Evolutionary conservation across 75 land plant species (phyloP).

Genomic region (Cunninghamia lanceolata): DNA sequence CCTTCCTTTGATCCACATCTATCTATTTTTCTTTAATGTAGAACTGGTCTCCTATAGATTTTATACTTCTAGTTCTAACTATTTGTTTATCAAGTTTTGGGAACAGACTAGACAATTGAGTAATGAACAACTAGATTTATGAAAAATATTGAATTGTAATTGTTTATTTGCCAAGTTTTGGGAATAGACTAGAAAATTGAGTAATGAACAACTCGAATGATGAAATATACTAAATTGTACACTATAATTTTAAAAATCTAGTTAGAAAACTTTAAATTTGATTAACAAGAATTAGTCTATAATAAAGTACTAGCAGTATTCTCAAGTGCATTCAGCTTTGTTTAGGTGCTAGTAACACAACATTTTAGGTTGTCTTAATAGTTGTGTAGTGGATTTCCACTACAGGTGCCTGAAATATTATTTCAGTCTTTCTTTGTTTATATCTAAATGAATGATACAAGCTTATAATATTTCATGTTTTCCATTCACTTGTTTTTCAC

Average conservation of each 20-base stretch:
- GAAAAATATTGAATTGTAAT: neutral
- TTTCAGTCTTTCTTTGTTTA: too few species aligned
- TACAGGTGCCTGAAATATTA: too few species aligned
- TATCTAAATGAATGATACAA: too few species aligned
- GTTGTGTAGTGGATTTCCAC: too few species aligned
- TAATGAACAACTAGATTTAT: neutral
- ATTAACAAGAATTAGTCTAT: neutral
- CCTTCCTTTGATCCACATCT: neutral
- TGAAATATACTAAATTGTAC: too few species aligned
- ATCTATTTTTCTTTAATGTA: neutral
- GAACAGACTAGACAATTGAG: neutral
- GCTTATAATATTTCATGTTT: too few species aligned
- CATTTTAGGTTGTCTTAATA: too few species aligned
- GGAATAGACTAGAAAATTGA: too few species aligned
- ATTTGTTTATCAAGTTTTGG: neutral
- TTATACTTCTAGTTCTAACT: neutral
- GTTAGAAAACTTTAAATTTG: neutral
- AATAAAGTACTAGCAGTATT: neutral
- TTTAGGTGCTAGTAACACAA: neutral
- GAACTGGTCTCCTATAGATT: too few species aligned
- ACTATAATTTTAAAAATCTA: neutral
- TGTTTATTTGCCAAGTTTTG: too few species aligned
- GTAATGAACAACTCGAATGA: too few species aligned
- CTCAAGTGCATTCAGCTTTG: neutral
- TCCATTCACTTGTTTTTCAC: too few species aligned